Conservation (phyloP, 1,139 yeast genomes). For the Kurtzmaniella quercitrusa region DNA sequence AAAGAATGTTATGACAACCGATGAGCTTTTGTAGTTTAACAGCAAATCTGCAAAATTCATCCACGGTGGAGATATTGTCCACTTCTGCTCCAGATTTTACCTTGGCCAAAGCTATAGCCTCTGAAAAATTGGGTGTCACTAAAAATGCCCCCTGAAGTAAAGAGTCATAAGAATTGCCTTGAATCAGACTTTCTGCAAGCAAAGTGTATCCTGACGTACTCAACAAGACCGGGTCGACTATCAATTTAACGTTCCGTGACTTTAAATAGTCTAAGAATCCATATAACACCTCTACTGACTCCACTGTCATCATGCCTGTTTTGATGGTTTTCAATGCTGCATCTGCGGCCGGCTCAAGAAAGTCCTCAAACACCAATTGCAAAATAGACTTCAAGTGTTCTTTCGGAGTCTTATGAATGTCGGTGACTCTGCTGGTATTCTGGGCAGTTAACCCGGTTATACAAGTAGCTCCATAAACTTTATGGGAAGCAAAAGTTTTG, state of each 20-base stretch:
- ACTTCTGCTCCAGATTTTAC: constrained; percentile 5
- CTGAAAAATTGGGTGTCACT: constrained; percentile 74
- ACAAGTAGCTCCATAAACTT: constrained; percentile 77
- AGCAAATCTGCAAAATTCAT: constrained; percentile 41
- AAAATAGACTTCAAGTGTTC: constrained; percentile 43
- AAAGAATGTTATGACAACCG: constrained; percentile 51
- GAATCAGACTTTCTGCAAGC: constrained; percentile 41
- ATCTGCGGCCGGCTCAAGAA: constrained; percentile 13
- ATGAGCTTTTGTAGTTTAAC: constrained; percentile 34
- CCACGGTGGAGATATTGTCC: constrained; percentile 16
- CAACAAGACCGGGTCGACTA: constrained; percentile 81
- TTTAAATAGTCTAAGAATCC: constrained; percentile 25
- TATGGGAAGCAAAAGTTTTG: constrained; percentile 75
- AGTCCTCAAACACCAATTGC: constrained; percentile 55
- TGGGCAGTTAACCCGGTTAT: constrained; percentile 84
- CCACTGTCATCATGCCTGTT: constrained; percentile 73
- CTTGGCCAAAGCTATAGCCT: constrained; percentile 46
- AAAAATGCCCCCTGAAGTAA: constrained; percentile 15
- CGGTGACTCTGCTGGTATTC: constrained; percentile 60
- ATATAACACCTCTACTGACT: constrained; percentile 49
- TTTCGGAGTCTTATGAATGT: constrained; percentile 45
- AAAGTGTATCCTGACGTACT: constrained; percentile 71
- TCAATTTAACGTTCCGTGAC: constrained; percentile 33
- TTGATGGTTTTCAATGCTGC: constrained; percentile 59
- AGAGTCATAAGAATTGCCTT: constrained; percentile 43